Evolutionary conservation across 768 basidiomycete species (phyloP).

Genomic region (Amanita inopinata): DNA sequence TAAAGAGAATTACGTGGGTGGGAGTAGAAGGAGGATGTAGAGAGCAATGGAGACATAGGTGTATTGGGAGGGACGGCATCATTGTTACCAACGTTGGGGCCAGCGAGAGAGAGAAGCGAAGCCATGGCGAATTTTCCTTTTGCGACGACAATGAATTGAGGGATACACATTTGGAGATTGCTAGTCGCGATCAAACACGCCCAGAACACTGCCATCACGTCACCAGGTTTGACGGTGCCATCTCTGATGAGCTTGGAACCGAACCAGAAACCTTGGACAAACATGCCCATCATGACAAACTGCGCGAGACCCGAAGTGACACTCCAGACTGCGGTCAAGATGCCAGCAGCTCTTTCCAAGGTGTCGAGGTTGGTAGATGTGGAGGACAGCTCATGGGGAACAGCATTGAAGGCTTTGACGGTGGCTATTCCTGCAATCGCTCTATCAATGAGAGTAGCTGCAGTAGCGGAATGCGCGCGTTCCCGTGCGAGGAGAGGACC

Average conservation of each 20-base stretch:
- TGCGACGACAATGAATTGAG: conserved; percentile 64
- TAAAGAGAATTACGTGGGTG: conserved; percentile 41
- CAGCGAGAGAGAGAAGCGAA: conserved; percentile 51
- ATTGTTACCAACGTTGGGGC: conserved; percentile 26
- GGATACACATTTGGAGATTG: conserved; percentile 82
- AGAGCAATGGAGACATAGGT: conserved; percentile 7
- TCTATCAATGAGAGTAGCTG: conserved; percentile 74
- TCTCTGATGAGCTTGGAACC: conserved; percentile 83
- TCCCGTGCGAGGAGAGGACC: conserved; percentile 61
- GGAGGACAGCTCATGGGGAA: conserved; percentile 34
- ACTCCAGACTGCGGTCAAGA: conserved; percentile 69
- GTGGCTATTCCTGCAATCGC: conserved; percentile 71
- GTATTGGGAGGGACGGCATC: conserved; percentile 6
- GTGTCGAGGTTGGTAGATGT: conserved; percentile 34
- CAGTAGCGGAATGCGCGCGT: conserved; percentile 54
- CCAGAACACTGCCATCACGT: conserved; percentile 98
- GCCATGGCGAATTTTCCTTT: conserved; percentile 82
- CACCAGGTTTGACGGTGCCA: conserved; percentile 56
- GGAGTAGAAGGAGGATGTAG: conserved; percentile 24
- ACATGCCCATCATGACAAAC: conserved; percentile 85
- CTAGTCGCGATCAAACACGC: conserved; percentile 85
- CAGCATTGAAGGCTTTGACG: conserved; percentile 89
- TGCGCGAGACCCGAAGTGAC: conserved; percentile 56
- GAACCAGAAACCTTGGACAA: conserved; percentile 96
- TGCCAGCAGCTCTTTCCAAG: conserved; percentile 37